Percentiles rank a stretch among this genome's conserved stretches.
phyloP scores from a whole-genome alignment of 805 yeast genomes.

The Schwanniomyces occidentalis region DNA sequence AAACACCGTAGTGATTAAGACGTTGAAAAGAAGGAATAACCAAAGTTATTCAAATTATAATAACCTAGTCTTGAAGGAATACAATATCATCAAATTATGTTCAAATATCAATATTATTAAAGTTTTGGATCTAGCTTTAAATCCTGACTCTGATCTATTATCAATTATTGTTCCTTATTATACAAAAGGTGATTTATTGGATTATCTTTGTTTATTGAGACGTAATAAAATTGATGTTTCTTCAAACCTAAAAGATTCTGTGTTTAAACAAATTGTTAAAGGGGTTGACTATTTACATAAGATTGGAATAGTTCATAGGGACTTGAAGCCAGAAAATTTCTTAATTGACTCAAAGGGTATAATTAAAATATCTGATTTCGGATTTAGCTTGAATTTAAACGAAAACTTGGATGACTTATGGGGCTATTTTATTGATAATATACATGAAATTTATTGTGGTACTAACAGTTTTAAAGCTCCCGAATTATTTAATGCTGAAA shows the following conservation, averaged over 20 bases:
- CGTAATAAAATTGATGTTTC: slow-evolving; percentile 29
- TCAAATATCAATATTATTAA: slow-evolving; percentile 28
- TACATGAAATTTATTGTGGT: slow-evolving; percentile 40
- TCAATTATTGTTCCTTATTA: slow-evolving; percentile 45
- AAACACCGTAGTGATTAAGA: slow-evolving; percentile 29
- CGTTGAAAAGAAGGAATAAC: slow-evolving; percentile 21
- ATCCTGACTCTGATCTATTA: slow-evolving; percentile 16
- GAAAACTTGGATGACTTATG: slow-evolving; percentile 14
- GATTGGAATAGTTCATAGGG: slow-evolving; percentile 48
- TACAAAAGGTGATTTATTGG: slow-evolving; percentile 49
- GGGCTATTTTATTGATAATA: slow-evolving; percentile 10
- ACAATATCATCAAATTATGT: slow-evolving; percentile 25
- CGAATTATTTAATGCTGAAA: slow-evolving; percentile 38
- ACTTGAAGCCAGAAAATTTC: slow-evolving; percentile 56
- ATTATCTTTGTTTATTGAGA: slow-evolving; percentile 41
- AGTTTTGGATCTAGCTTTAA: slow-evolving; percentile 24
- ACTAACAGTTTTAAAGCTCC: slow-evolving; percentile 59
- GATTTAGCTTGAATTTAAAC: slow-evolving; percentile 44
- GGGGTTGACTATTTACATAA: slow-evolving; percentile 48
- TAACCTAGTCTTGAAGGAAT: slow-evolving; percentile 29
- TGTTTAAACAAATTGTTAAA: slow-evolving; percentile 46
- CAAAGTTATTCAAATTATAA: slow-evolving; percentile 16
- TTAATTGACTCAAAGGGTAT: slow-evolving; percentile 46
- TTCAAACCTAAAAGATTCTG: slow-evolving; percentile 40
- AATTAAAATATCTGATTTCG: slow-evolving; percentile 51